These are phyloP conservation scores for Cucurbita maxima DNA, from an alignment of 306 rosid species.

Conservation along the genomic window DNA sequence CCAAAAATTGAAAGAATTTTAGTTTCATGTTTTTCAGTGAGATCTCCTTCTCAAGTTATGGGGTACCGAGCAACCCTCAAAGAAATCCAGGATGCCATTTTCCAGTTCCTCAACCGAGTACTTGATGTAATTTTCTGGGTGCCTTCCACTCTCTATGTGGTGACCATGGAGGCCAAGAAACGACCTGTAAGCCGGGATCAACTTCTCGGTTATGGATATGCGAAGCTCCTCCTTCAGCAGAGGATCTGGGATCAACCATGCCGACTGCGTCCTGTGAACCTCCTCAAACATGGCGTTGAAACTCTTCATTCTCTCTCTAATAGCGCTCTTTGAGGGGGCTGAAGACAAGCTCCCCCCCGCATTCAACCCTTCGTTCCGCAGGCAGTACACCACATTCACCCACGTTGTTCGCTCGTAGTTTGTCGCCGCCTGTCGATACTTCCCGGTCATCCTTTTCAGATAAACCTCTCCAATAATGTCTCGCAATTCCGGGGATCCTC, in stretches of 20 bases:
- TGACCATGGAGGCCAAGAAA: constrained; percentile 84
- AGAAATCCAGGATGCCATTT: constrained; percentile 67
- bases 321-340: constrained; percentile 75
- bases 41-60: constrained; percentile 83
- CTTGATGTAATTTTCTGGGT: constrained; percentile 94
- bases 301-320: constrained; percentile 90
- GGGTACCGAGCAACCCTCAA: constrained; percentile 64
- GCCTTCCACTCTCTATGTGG: constrained; percentile 85
- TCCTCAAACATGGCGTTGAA: constrained; percentile 95
- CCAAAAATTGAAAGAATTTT: constrained; percentile 72
- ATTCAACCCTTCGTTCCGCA: constrained; percentile 87
- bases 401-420: constrained; percentile 93
- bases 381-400: constrained; percentile 75
- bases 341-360: constrained; percentile 83
- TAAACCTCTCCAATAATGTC: constrained; percentile 86
- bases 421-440: constrained; percentile 74
- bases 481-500: constrained; percentile 74
- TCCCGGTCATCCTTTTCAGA: constrained; percentile 68
- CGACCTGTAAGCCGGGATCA: constrained; percentile 84
- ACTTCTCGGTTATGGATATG: constrained; percentile 69
- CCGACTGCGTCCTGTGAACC: constrained; percentile 79
- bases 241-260: constrained; percentile 88
- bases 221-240: constrained; percentile 92
- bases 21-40: constrained; percentile 31
- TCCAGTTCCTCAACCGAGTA: constrained; percentile 84